These are phyloP conservation scores for Onygena corvina DNA, from an alignment of 2,329 filamentous ascomycete species.

Conservation along the genomic window DNA sequence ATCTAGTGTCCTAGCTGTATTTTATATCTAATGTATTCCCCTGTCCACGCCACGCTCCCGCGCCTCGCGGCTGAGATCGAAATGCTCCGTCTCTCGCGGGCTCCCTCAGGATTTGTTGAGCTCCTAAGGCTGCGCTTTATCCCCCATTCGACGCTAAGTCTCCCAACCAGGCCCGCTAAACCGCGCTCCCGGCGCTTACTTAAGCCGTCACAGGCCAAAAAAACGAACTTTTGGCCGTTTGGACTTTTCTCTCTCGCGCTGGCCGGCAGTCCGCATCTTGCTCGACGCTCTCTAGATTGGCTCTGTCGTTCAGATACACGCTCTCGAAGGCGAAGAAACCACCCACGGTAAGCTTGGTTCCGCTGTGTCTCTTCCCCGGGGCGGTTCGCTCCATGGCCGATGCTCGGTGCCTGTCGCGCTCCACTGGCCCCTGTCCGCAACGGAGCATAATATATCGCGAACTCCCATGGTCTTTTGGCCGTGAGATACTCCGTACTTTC, in stretches of 20 bases:
- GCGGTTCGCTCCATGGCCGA: not conserved
- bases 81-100: slow-evolving; percentile 5
- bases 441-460: not conserved
- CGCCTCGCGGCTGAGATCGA: not conserved
- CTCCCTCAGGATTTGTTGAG: not conserved
- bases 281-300: not conserved
- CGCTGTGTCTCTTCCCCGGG: not conserved
- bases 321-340: not conserved
- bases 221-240: not conserved
- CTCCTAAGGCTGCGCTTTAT: not conserved
- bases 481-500: too few relatives aligned
- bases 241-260: not conserved
- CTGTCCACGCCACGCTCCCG: not conserved
- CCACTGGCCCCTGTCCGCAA: slow-evolving; percentile 5
- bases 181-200: not conserved
- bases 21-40: not conserved
- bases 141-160: not conserved
- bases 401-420: not conserved
- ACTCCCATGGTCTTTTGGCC: too few relatives aligned
- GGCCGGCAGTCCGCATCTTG: too few relatives aligned
- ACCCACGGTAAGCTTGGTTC: not conserved
- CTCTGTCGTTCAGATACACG: not conserved
- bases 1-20: not conserved
- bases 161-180: slow-evolving; percentile 3
- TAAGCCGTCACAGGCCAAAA: slow-evolving; percentile 3